A percentile compares a stretch with the other conserved stretches of the same genome.
Evolutionary conservation across 164 flowering plant genomes (phyloP).

Genomic region (Tetracentron sinense): DNA sequence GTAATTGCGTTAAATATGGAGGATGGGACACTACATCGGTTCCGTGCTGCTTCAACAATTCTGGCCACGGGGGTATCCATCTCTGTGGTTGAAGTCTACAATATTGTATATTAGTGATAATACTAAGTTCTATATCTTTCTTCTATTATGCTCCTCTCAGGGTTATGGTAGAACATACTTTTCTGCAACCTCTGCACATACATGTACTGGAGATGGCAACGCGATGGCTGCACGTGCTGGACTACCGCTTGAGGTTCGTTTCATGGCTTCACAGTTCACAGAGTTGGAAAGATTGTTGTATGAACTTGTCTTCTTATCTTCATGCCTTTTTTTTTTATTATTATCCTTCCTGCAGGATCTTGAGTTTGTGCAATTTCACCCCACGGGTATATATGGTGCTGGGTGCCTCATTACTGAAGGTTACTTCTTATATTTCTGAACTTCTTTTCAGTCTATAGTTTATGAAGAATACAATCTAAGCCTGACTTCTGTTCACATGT

Average conservation of each 20-base stretch:
- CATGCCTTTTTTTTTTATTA: background rate
- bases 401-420: constrained; percentile 99
- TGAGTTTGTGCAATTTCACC: constrained; percentile 97
- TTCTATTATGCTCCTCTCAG: constrained; percentile 31
- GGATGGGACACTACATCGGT: constrained; percentile 95
- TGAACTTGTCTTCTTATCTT: no score
- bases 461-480: background rate
- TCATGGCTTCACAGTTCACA: no score
- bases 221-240: constrained; percentile 89
- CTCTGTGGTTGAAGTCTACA: constrained; percentile 14
- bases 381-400: constrained; percentile 97
- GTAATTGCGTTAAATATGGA: constrained; percentile 98
- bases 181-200: constrained; percentile 85
- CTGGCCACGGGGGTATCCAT: constrained; percentile 83
- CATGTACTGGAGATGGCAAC: constrained; percentile 85
- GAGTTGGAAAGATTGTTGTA: no score
- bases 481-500: background rate
- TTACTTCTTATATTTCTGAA: constrained; percentile 8
- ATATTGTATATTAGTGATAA: background rate
- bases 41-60: constrained; percentile 83
- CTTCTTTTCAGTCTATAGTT: background rate
- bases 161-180: constrained; percentile 94
- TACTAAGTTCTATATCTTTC: constrained; percentile 3
- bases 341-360: constrained; percentile 77
- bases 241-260: constrained; percentile 58